Base-by-base conservation (phyloP, 2,329 filamentous ascomycete species). In the Ceratocystiopsis sp. region DNA sequence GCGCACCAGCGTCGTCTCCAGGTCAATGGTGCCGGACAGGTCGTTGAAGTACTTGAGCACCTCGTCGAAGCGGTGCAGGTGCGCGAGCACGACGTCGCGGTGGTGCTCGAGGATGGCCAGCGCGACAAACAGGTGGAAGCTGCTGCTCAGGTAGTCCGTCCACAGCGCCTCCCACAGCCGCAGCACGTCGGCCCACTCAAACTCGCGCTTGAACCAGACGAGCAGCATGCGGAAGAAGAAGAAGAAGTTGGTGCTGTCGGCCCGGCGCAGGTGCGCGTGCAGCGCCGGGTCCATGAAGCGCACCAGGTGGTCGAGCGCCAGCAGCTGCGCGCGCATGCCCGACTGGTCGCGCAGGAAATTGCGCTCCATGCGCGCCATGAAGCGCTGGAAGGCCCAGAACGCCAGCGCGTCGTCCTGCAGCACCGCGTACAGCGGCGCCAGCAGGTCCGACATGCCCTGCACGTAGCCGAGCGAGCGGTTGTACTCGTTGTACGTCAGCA, bases 181-280 rank as follows among this genome's bases (percentile, higher is more conserved):
- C 33, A 96, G 65, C 12, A 94, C 76, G 55, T 96, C 86, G 40
- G 71, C 59, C 84, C 89, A 98, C 51, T 77, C 73, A 54, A 98
- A 98, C 61, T 98, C 91, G 40, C 91, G 80, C 67, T 98, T 98
- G 61, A 91, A 98, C 91, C 91, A 98, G 11, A 98, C 91, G 1
- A 98, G 69, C 33, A 98, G 69, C 91, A 96, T 96, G 47, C 91
- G 83, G 74, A 96, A 98, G 68, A 98, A 96, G 67, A 98, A 98
- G 63, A 98, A 98, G 62, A 98, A 98, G 59, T 98, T 98, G 19
- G 91, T 98, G 55, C 83, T 93, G 54, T 98, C 93, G 17, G 87
- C 84, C 15, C 74, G 78, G 59, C 93, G 77, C 0, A 98, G 73
- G 54, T 98, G 91, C 2, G 83, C 69, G 61, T 95, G 96, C 9